A percentile compares a stretch with the other conserved stretches of the same genome.
Conservation (phyloP, 2,329 filamentous ascomycete species). For the Neofusicoccum ribis region DNA sequence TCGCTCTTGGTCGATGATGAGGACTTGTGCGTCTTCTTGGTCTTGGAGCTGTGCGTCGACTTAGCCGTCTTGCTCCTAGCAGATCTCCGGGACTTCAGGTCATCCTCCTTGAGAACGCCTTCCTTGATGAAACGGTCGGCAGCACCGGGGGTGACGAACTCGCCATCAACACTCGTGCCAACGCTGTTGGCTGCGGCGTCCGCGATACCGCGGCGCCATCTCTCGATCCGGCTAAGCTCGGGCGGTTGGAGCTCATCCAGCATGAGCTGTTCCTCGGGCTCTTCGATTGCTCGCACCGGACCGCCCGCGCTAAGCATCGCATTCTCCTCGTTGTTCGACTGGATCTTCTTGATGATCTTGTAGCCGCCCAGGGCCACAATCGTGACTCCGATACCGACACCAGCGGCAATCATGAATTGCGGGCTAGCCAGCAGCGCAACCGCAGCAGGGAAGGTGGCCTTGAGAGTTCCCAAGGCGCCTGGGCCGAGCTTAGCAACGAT, state of each 20-base stretch:
- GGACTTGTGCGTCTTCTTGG: constrained; percentile 25
- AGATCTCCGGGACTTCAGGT: constrained; percentile 42
- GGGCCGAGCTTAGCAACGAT: constrained; percentile 83
- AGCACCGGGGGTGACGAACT: constrained; percentile 64
- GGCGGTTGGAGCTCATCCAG: constrained; percentile 60
- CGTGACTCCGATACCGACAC: constrained; percentile 87
- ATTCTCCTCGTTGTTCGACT: constrained; percentile 44
- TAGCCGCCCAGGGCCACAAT: constrained; percentile 94
- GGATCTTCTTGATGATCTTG: constrained; percentile 92
- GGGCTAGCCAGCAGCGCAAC: constrained; percentile 85
- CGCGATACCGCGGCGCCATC: constrained; percentile 64
- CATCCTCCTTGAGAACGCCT: constrained; percentile 49
- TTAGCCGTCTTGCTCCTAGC: constrained; percentile 32
- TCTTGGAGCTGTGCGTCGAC: constrained; percentile 26
- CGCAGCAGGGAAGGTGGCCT: constrained; percentile 78
- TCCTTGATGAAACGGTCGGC: constrained; percentile 46
- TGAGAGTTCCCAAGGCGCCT: constrained; percentile 71
- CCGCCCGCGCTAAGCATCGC: constrained; percentile 25
- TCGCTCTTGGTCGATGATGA: constrained; percentile 27
- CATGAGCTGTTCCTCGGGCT: constrained; percentile 33
- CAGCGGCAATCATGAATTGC: constrained; percentile 90
- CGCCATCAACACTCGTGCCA: constrained; percentile 64
- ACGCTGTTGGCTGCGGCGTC: constrained; percentile 55
- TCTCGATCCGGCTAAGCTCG: constrained; percentile 60
- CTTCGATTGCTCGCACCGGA: constrained; percentile 22